phyloP scores from a whole-genome alignment of 257 asterid species.

The Mitragyna speciosa region DNA sequence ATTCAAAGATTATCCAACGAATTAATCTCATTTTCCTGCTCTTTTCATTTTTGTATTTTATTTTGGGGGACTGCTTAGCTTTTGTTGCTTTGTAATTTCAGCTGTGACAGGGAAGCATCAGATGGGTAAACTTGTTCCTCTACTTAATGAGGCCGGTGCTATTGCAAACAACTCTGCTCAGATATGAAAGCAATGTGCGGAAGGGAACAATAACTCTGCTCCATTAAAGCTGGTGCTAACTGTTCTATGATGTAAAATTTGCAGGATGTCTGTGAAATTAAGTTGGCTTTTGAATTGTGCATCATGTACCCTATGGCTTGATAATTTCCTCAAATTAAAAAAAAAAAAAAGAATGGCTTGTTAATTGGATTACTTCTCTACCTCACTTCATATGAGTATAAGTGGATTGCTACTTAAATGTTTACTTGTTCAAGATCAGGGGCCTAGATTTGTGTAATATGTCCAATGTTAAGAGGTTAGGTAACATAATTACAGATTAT shows the following conservation, averaged over 20 bases:
- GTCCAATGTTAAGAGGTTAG: too few species aligned
- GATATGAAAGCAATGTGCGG: constrained; percentile 11
- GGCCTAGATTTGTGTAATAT: too few species aligned
- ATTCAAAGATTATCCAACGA: background rate
- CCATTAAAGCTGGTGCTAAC: constrained; percentile 52
- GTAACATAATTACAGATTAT: too few species aligned
- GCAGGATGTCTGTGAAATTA: background rate
- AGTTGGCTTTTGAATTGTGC: background rate
- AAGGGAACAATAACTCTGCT: constrained; percentile 35
- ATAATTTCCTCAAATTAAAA: too few species aligned
- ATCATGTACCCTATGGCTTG: background rate
- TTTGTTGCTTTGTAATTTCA: constrained; percentile 28
- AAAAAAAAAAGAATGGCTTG: too few species aligned
- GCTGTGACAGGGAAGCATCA: constrained; percentile 55
- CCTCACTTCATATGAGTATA: too few species aligned
- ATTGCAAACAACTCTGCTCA: constrained; percentile 35
- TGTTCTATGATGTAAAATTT: constrained; percentile 16
- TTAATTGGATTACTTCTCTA: too few species aligned
- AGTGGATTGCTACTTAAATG: too few species aligned
- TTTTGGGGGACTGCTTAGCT: background rate
- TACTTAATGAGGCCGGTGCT: constrained; percentile 69
- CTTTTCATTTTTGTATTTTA: background rate
- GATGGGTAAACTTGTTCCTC: constrained; percentile 53
- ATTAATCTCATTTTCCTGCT: background rate
- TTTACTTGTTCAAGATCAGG: too few species aligned